Conservation (phyloP, 371 early-diverging fungal species). For the Coemansia sp. region DNA sequence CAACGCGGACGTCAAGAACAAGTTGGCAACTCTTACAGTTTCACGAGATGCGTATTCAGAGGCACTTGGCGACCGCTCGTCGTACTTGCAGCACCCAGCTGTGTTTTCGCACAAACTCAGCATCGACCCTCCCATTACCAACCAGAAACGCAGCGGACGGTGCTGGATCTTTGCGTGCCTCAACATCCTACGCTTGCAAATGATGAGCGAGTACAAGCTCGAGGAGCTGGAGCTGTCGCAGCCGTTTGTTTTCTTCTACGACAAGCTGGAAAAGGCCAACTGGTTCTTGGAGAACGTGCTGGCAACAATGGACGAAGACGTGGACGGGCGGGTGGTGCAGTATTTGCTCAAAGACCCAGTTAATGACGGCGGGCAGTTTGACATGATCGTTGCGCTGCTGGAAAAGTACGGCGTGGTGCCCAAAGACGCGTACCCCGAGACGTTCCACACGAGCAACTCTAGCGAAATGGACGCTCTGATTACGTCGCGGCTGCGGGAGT, state of each 20-base stretch:
- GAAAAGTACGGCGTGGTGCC: slow-evolving; percentile 80
- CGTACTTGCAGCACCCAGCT: slow-evolving; percentile 40
- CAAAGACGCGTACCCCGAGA: slow-evolving; percentile 72
- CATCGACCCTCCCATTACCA: slow-evolving; percentile 58
- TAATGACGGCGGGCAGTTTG: slow-evolving; percentile 75
- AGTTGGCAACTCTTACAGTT: slow-evolving; percentile 65
- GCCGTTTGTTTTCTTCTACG: slow-evolving; percentile 79
- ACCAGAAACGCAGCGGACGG: slow-evolving; percentile 78
- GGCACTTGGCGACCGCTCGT: slow-evolving; percentile 61
- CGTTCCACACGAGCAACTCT: slow-evolving; percentile 64
- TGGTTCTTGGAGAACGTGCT: slow-evolving; percentile 81
- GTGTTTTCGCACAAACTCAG: slow-evolving; percentile 46
- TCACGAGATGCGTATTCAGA: slow-evolving; percentile 59
- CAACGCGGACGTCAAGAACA: slow-evolving; percentile 65
- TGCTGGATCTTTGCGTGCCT: slow-evolving; percentile 86
- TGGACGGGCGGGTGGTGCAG: slow-evolving; percentile 73
- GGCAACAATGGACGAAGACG: slow-evolving; percentile 63
- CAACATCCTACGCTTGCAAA: slow-evolving; percentile 59
- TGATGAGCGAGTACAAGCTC: slow-evolving; percentile 68
- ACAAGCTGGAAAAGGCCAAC: slow-evolving; percentile 77
- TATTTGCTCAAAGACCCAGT: slow-evolving; percentile 68
- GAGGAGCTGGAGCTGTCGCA: slow-evolving; percentile 82
- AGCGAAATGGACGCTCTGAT: slow-evolving; percentile 63
- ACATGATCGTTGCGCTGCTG: slow-evolving; percentile 73
- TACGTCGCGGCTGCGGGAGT: slow-evolving; percentile 71